Evolutionary conservation across 345 rosid species (phyloP).

Genomic region (Physaria fendleri): DNA sequence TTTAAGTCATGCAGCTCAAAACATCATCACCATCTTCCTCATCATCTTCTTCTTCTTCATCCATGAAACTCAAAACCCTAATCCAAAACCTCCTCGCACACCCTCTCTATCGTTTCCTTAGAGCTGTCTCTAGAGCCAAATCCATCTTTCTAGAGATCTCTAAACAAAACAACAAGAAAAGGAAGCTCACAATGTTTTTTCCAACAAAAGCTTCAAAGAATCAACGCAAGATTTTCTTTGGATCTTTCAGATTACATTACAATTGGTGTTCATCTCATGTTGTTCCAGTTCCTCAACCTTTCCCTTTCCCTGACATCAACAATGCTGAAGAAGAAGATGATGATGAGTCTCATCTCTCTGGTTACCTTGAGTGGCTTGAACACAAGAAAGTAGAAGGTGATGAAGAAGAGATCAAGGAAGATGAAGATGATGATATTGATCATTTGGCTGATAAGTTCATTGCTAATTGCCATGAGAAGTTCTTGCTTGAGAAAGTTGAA

Average conservation of each 20-base stretch:
- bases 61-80: conserved; percentile 60
- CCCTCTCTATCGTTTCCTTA: conserved; percentile 45
- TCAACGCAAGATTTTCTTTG: conserved; percentile 56
- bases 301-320: conserved; percentile 20
- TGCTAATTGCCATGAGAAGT: conserved; percentile 80
- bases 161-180: conserved; percentile 33
- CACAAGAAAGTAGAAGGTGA: conserved; percentile 31
- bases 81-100: conserved; percentile 56
- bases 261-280: conserved; percentile 90
- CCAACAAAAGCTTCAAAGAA: conserved; percentile 37
- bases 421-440: conserved; percentile 54
- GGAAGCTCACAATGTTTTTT: conserved; percentile 30
- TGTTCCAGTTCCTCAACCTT: conserved; percentile 45
- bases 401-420: conserved; percentile 8
- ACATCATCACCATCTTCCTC: conserved; percentile 12
- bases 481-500: conserved; percentile 85
- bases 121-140: conserved; percentile 58
- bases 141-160: conserved; percentile 39
- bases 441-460: conserved; percentile 78
- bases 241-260: conserved; percentile 81
- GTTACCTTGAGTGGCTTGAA: conserved; percentile 84
- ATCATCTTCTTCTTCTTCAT: conserved; percentile 30
- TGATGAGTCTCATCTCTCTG: conserved; percentile 42
- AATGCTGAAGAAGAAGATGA: conserved; percentile 32
- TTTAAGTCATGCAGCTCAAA: conserved; percentile 25